These are phyloP conservation scores for Phytophthora uliginosa DNA, from an alignment of 352 stramenopile species.

Conservation along the genomic window DNA sequence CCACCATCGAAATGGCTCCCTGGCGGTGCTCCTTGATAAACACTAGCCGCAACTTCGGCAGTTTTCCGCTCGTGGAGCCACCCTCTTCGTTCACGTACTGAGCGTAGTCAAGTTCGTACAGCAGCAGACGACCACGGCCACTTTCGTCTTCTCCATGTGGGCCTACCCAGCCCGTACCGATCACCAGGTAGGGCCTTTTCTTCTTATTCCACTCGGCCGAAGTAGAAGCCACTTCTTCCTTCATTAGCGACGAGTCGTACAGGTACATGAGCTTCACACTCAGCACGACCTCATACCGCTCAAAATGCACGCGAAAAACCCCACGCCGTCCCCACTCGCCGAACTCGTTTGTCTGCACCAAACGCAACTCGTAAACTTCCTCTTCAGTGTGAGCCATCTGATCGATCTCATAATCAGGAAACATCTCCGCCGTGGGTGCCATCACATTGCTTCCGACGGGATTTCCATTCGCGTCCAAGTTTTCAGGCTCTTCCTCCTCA, in stretches of 20 bases:
- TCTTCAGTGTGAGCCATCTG: slow-evolving; percentile 79
- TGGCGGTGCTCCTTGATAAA: slow-evolving; percentile 92
- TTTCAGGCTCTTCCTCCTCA: slow-evolving; percentile 59
- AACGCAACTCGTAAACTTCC: slow-evolving; percentile 85
- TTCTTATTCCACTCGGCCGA: slow-evolving; percentile 82
- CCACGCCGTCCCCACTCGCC: slow-evolving; percentile 76
- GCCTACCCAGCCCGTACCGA: slow-evolving; percentile 86
- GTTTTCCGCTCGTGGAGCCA: slow-evolving; percentile 75
- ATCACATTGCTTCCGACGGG: slow-evolving; percentile 74
- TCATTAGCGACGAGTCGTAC: slow-evolving; percentile 85
- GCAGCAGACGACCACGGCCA: slow-evolving; percentile 79
- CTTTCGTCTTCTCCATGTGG: slow-evolving; percentile 91
- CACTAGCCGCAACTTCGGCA: slow-evolving; percentile 83
- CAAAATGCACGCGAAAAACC: slow-evolving; percentile 88
- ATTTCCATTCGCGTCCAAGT: slow-evolving; percentile 53
- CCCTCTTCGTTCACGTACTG: slow-evolving; percentile 88
- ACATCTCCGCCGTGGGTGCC: slow-evolving; percentile 85
- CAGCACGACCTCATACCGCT: slow-evolving; percentile 88
- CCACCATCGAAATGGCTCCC: slow-evolving; percentile 81
- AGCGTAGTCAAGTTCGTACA: slow-evolving; percentile 92
- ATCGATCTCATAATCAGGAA: slow-evolving; percentile 71
- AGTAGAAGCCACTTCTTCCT: slow-evolving; percentile 70
- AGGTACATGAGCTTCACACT: slow-evolving; percentile 90
- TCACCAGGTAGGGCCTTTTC: slow-evolving; percentile 85
- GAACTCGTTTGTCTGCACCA: slow-evolving; percentile 86